Conservation (phyloP, 2,329 filamentous ascomycete species). For the Clarireedia monteithiana region DNA sequence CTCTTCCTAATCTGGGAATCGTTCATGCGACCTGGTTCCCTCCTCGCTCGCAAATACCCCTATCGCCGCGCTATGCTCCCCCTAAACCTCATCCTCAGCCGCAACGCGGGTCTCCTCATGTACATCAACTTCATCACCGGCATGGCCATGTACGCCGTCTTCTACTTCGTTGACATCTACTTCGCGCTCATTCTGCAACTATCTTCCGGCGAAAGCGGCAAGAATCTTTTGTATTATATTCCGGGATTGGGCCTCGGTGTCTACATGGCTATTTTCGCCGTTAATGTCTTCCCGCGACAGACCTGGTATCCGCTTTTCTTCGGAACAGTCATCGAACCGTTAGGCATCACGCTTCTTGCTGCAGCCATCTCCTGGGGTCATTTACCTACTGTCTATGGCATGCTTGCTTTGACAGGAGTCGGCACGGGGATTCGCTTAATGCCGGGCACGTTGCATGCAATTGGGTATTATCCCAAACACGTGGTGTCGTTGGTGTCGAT, state of each 20-base stretch:
- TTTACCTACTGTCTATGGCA: slow-evolving; percentile 48
- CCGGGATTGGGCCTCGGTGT: slow-evolving; percentile 56
- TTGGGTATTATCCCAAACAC: slow-evolving; percentile 51
- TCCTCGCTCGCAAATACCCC: slow-evolving; percentile 41
- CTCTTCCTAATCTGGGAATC: slow-evolving; percentile 37
- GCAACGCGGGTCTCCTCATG: slow-evolving; percentile 54
- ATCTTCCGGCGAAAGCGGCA: slow-evolving; percentile 41
- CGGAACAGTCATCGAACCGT: slow-evolving; percentile 47
- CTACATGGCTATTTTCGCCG: slow-evolving; percentile 48
- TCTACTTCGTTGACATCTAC: slow-evolving; percentile 64
- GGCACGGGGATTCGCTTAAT: slow-evolving; percentile 60
- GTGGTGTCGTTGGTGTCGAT: slow-evolving; percentile 53
- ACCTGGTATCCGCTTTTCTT: slow-evolving; percentile 52
- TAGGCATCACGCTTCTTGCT: slow-evolving; percentile 50
- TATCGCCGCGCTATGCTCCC: slow-evolving; percentile 56
- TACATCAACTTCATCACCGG: slow-evolving; percentile 54
- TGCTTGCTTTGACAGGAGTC: slow-evolving; percentile 56
- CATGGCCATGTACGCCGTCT: slow-evolving; percentile 40
- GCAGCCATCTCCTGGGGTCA: slow-evolving; percentile 46
- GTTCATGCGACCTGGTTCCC: slow-evolving; percentile 37
- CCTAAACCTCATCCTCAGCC: slow-evolving; percentile 46
- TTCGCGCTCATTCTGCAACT: slow-evolving; percentile 55
- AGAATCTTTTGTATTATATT: slow-evolving; percentile 54
- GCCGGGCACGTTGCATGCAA: slow-evolving; percentile 51
- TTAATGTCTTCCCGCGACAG: slow-evolving; percentile 53